Evolutionary conservation across 352 stramenopile species (phyloP), one percentile per base, ranked within the genome.

Genomic region (Pilasporangium apinafurcum): DNA sequence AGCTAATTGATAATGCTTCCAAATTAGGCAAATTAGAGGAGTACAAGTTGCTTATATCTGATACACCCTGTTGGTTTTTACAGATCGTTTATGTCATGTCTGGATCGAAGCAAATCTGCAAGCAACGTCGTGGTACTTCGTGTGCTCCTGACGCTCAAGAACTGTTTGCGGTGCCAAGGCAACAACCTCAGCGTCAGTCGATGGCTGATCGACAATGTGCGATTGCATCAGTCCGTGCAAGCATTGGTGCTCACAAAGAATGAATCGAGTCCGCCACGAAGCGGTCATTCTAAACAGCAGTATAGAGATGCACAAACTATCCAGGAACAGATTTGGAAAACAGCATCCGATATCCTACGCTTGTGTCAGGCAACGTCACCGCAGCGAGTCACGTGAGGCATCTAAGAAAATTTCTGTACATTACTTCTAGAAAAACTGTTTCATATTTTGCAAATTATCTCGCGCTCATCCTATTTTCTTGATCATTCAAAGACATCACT

Each of bases 381-480:
- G 22, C 34, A 17, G 17, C 20, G 29, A 32, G 16, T 30, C 31
- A 2, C 29, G 28, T 18, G n/a, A 16, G 14, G 20, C 18, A 48
- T 10, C 22, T 22, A 28, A 61, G 51, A 81, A 62, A 62, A 83
- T 37, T 80, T 62, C 25, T 77, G 37, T 52, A 81, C 61, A 35
- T 83, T 63, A 29, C 66, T 83, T 47, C 76, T 73, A 39, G 72
- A 80, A 2, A 66, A 63, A 35, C 78, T 75, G 53, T 90, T 88
- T 51, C 90, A 77, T 39, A 92, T 79, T 17, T 73, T 85, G 77
- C 81, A 92, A 33, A 90, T 68, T 25, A 68, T 68, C 7, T 68
- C 68, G 9, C 77, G 63, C 40, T 92, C n/a, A n/a, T n/a, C n/a
- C n/a, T 34, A n/a, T n/a, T 52, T 10, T 33, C 26, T 34, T 62